Base-by-base conservation (phyloP, 441 rosid genomes). In the Arabidopsis lyrata region DNA sequence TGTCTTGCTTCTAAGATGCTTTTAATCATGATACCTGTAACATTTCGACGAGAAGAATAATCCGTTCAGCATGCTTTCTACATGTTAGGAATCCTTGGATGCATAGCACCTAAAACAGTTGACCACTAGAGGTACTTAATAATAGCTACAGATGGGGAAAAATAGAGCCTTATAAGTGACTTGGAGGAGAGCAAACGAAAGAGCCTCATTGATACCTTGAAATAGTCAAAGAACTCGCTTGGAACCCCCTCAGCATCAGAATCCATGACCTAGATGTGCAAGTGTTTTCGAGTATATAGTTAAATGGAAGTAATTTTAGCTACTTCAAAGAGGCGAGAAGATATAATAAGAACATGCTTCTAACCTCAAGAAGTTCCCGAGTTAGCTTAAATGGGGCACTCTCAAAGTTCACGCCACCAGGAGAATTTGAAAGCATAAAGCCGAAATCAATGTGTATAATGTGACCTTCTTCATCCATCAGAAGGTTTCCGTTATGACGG, bases 361-460 rank as follows among this genome's bases (percentile, higher is more conserved):
- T 34, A 59, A 88, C 97, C 95, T 93, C 98, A 74, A 93, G 97
- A 81, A 88, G 95, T 77, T 93, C 98, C 22, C 97, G 90, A 39
- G 98, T 93, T 81, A 90, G 80, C 84, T 93, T 93, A 87, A 93
- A 90, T 13, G 98, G 98, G 20, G 98, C 98, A 75, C 95, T 93
- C 84, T 90, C 97, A 68, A 93, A 93, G 77, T 93, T 90, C 34
- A 58, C 99, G 78, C 98, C 95, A 35, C 99, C 66, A 61, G 66
- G 66, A 61, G 66, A 61, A 41, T 61, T 95, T 32, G 99, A 93
- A 73, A 95, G 98, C 97, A 95, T 93, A 79, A 95, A 95, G 52
- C 98, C 99, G 70, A 95, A 95, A 87, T 95, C 98, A 72, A 95
- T 95, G 70, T 95, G 99, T 80, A 95, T 95, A 70, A 95, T 87